Conservation (phyloP, 495 filamentous ascomycete genomes). For the Amphirosellinia nigrospora region DNA sequence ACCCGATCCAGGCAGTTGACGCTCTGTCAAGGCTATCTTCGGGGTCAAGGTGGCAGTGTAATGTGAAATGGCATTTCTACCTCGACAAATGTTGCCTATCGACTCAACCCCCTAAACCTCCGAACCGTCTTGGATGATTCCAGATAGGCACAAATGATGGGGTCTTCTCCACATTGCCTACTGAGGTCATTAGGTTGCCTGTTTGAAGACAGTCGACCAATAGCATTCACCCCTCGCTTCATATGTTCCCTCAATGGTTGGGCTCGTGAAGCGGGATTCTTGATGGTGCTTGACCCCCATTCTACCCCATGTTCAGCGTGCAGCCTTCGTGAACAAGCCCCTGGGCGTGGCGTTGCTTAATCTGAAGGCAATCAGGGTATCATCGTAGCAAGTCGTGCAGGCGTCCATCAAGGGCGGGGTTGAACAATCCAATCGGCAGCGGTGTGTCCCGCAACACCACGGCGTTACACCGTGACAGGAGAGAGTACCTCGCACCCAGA, state of each 20-base stretch:
- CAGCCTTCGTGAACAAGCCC: constrained; percentile 17
- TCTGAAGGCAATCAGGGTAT: constrained; percentile 10
- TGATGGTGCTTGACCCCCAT: constrained; percentile 20
- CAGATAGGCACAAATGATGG: constrained; percentile 6
- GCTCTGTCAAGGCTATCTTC: constrained; percentile 9
- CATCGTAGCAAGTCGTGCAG: constrained; percentile 9
- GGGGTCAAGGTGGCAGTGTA: constrained; percentile 4
- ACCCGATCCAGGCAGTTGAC: constrained; percentile 2
- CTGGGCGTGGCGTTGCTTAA: constrained; percentile 19
- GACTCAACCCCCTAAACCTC: not conserved
- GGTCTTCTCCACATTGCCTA: constrained; percentile 17
- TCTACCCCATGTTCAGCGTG: constrained; percentile 18
- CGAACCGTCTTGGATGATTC: not conserved
- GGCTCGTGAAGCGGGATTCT: constrained; percentile 14
- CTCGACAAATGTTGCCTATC: not conserved
- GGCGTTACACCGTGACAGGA: constrained; percentile 22
- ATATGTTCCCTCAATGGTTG: constrained; percentile 15
- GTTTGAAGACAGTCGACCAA: constrained; percentile 4
- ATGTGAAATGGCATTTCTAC: not conserved
- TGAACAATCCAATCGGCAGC: constrained; percentile 14
- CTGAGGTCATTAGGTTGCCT: constrained; percentile 12
- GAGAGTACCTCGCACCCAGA: constrained; percentile 14
- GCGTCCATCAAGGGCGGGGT: constrained; percentile 13
- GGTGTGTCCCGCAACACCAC: constrained; percentile 16
- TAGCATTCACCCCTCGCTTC: not conserved